Percentiles rank a stretch among this genome's conserved stretches.
Evolutionary conservation across 768 basidiomycete species (phyloP).

Genomic region (Lentinula raphanica): DNA sequence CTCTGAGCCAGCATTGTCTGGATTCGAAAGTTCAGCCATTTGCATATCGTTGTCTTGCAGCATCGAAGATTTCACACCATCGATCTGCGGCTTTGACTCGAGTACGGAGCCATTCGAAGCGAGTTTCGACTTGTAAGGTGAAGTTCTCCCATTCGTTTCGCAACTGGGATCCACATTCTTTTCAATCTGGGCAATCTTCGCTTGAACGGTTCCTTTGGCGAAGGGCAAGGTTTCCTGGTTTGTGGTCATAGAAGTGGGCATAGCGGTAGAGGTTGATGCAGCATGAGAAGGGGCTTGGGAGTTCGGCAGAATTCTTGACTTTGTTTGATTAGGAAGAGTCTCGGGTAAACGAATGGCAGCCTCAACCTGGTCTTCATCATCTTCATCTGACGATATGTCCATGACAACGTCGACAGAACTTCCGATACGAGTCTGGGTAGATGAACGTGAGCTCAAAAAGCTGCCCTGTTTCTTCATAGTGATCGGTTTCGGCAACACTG

Average conservation of each 20-base stretch:
- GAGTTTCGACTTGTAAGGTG: not conserved
- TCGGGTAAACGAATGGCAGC: not conserved
- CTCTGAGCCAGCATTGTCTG: not conserved
- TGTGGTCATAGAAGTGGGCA: not conserved
- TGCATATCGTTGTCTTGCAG: not conserved
- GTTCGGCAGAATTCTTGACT: not conserved
- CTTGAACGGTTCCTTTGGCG: not conserved
- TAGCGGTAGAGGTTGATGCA: not conserved
- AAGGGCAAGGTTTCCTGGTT: not conserved
- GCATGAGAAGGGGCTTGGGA: not conserved
- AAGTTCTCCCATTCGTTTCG: not conserved
- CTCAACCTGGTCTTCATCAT: constrained; percentile 20
- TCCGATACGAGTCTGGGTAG: not conserved
- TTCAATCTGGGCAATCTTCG: constrained; percentile 10
- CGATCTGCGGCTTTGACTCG: not conserved
- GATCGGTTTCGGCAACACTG: not conserved
- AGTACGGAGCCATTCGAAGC: not conserved
- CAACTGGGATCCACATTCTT: not conserved
- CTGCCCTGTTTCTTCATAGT: constrained; percentile 2
- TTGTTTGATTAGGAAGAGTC: not conserved
- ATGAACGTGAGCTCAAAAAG: not conserved
- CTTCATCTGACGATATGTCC: constrained; percentile 38
- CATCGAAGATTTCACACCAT: not conserved
- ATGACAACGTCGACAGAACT: constrained; percentile 25
- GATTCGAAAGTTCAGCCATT: not conserved